Evolutionary conservation across 2,329 filamentous ascomycete genomes (phyloP), one percentile per base, ranked within the genome.

Genomic region (Chlorencoelia australis): DNA sequence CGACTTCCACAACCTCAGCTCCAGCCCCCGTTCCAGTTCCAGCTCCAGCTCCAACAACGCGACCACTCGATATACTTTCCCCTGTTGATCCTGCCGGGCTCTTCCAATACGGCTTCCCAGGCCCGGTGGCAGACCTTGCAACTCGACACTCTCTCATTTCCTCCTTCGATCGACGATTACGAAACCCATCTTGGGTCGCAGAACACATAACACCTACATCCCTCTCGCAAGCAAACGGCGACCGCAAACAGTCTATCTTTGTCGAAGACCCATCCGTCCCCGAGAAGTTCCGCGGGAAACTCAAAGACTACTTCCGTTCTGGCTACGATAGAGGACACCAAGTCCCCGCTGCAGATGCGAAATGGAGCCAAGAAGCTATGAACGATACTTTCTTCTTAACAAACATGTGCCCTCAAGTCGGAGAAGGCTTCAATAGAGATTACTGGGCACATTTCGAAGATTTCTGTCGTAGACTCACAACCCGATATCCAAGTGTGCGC

Each of bases 381-480:
- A 78, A 98, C 63, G 85, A 84, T 40, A 98, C 91, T 2, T 98
- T 98, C 57, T 80, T 76, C 55, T 72, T 98, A 38, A 81, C 73
- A 57, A 98, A 98, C 66, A 98, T 98, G 88, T 94, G 88, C 57
- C 91, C 91, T 20, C 91, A 98, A 65, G 91, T 98, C 19, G 91
- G 91, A 48, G 86, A 95, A 57, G 91, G 91, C 41, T 98, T 98
- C 71, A 98, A 98, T 66, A 75, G 91, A 34, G 91, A 98, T 65
- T 98, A 98, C 73, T 98, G 91, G 91, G 83, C 91, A 24, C 91
- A 98, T 60, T 88, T 98, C 49, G 91, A 98, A 65, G 89, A 95
- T 56, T 98, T 96, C 56, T 95, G 89, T 64, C 75, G 91, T 7
- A 69, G 86, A 13, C 68, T 98, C 47, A 89, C 88, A 1, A 64